Conservation (phyloP, 257 asterid genomes). For the Striga asiatica region DNA sequence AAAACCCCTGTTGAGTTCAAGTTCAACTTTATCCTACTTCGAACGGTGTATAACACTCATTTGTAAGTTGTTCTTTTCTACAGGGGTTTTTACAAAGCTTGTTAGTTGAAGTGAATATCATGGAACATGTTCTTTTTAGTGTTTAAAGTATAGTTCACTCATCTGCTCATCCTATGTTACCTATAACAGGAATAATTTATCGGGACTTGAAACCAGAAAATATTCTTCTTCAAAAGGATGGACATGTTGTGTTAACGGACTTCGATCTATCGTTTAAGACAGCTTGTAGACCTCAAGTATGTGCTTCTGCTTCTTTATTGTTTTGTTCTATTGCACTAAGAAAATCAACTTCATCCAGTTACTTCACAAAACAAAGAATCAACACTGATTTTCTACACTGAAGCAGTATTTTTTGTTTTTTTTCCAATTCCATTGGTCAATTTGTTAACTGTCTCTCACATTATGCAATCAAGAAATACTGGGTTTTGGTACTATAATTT, state of each 20-base stretch:
- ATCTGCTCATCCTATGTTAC: slow-evolving; percentile 12
- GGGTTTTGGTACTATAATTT: background rate
- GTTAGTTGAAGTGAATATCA: too few species aligned
- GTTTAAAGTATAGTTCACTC: background rate
- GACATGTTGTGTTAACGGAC: slow-evolving; percentile 74
- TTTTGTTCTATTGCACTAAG: slow-evolving; percentile 1
- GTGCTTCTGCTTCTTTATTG: slow-evolving; percentile 8
- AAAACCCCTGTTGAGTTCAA: too few species aligned
- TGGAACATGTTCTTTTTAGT: too few species aligned
- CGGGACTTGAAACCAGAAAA: slow-evolving; percentile 97
- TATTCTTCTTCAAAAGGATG: slow-evolving; percentile 75
- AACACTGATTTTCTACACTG: background rate
- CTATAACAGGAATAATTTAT: slow-evolving; percentile 71
- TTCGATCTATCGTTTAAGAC: slow-evolving; percentile 86
- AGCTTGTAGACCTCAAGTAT: slow-evolving; percentile 81
- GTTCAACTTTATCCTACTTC: too few species aligned
- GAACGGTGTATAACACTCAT: too few species aligned
- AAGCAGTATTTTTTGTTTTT: background rate
- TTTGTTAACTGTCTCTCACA: background rate
- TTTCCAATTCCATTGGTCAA: background rate
- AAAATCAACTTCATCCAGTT: too few species aligned
- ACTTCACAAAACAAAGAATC: too few species aligned
- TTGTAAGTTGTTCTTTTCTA: too few species aligned
- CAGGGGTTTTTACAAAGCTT: too few species aligned
- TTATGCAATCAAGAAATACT: background rate